Evolutionary conservation across 805 yeast genomes (phyloP).

Genomic region (Candida sphagnicola): DNA sequence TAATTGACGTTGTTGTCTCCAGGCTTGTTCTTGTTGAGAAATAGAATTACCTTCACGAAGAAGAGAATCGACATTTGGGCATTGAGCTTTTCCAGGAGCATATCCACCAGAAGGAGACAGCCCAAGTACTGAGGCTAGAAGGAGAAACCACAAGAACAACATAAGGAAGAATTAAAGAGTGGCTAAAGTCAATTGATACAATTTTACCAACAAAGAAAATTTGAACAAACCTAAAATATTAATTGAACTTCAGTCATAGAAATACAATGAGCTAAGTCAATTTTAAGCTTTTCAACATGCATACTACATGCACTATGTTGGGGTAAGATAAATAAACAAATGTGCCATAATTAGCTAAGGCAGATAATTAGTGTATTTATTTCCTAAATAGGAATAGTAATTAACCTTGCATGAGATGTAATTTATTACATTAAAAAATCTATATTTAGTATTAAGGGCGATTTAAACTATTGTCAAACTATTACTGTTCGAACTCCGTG

Average conservation of each 20-base stretch:
- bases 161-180: not conserved
- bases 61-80: conserved; percentile 20
- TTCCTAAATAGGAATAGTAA: not conserved
- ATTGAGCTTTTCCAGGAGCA: conserved; percentile 26
- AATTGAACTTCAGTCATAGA: no score
- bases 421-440: no score
- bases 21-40: conserved; percentile 19
- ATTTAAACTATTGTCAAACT: no score
- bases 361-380: not conserved
- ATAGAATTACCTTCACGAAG: conserved; percentile 23
- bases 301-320: no score
- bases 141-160: not conserved
- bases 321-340: not conserved
- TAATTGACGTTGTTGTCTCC: conserved; percentile 20
- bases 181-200: not conserved
- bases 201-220: no score
- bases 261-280: no score
- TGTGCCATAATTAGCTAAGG: not conserved
- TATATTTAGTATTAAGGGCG: no score
- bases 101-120: conserved; percentile 15
- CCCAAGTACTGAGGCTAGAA: not conserved
- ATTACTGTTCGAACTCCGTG: no score
- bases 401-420: not conserved
- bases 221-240: no score
- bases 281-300: no score